These are phyloP conservation scores for Phialocephala sp. DNA, from an alignment of 2,329 filamentous ascomycete species.

Conservation along the genomic window DNA sequence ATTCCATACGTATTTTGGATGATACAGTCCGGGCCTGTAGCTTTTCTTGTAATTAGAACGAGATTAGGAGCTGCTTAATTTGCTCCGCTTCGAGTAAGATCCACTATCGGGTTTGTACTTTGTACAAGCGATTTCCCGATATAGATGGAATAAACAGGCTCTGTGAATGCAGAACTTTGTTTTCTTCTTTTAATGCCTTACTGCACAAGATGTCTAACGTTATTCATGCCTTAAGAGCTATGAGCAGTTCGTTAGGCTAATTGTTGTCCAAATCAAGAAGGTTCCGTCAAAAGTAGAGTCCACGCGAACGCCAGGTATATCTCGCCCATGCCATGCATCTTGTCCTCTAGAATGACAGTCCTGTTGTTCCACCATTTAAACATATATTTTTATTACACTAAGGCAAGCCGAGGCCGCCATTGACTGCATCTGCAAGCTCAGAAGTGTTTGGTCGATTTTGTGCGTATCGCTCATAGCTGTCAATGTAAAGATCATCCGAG, in stretches of 20 bases:
- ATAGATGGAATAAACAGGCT: constrained; percentile 30
- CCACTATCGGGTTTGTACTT: too few relatives aligned
- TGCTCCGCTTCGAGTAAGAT: too few relatives aligned
- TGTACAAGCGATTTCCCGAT: too few relatives aligned
- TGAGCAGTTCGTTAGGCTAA: background rate
- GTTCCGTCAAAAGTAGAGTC: background rate
- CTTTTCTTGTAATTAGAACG: too few relatives aligned
- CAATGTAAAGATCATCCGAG: constrained; percentile 62
- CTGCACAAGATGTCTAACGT: background rate
- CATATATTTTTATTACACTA: constrained; percentile 10
- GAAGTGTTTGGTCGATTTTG: constrained; percentile 65
- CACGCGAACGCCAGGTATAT: background rate
- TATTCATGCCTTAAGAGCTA: background rate
- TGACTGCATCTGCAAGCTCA: constrained; percentile 63
- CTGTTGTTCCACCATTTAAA: constrained; percentile 7
- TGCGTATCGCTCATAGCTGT: constrained; percentile 73
- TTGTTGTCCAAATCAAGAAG: background rate
- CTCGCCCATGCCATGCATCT: background rate
- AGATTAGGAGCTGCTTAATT: too few relatives aligned
- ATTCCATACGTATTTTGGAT: too few relatives aligned
- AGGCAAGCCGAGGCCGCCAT: constrained; percentile 51
- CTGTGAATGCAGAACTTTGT: background rate
- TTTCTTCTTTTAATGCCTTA: background rate
- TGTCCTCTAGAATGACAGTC: constrained; percentile 7
- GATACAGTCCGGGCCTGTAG: too few relatives aligned